Evolutionary conservation across 1,284 basidiomycete species (phyloP).

Genomic region (Xanthoconium separans): DNA sequence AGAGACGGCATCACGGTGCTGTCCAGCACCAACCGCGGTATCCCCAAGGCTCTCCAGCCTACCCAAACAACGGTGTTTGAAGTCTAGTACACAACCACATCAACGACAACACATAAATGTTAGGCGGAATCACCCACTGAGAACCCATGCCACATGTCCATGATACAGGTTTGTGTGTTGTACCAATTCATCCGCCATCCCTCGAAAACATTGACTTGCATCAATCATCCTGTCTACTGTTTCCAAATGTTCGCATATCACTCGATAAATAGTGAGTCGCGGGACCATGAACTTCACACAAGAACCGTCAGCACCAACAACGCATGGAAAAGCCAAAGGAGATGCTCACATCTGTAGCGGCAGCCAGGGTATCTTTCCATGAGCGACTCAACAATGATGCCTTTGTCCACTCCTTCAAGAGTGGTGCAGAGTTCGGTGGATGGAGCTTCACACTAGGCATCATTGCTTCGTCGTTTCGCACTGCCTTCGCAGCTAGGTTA

Average conservation of each 20-base stretch:
- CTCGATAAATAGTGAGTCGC: not conserved
- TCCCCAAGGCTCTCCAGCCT: not conserved
- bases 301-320: not conserved
- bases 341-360: not conserved
- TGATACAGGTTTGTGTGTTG: no score
- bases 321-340: not conserved
- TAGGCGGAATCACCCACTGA: not conserved
- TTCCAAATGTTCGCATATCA: not conserved
- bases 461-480: not conserved
- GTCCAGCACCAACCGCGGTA: not conserved
- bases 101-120: not conserved
- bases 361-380: not conserved
- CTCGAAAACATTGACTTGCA: no score
- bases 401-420: not conserved
- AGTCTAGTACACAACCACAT: not conserved
- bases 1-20: not conserved
- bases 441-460: not conserved
- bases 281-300: not conserved
- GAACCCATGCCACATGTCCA: not conserved
- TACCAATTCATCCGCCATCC: not conserved
- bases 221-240: no score
- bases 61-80: not conserved
- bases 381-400: not conserved
- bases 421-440: not conserved
- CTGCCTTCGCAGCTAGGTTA: no score